phyloP scores from a whole-genome alignment of 495 filamentous ascomycete genomes.

The Hyaloscypha bicolor region DNA sequence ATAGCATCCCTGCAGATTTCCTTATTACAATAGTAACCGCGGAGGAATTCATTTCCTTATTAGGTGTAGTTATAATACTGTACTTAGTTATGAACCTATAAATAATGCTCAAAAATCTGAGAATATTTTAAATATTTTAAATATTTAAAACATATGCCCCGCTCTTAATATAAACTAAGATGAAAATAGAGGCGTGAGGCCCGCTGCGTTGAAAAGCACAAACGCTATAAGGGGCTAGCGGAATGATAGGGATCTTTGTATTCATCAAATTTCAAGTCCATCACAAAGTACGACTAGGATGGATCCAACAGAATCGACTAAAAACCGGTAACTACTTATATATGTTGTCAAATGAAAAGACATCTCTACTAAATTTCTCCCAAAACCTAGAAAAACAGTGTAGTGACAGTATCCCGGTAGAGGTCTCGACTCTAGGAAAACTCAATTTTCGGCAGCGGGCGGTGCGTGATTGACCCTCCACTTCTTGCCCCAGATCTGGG shows the following conservation, averaged over 20 bases:
- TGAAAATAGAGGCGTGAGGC: background rate
- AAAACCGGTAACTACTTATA: background rate
- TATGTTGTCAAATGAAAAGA: background rate
- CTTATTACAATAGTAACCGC: too few relatives aligned
- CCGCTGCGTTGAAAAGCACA: background rate
- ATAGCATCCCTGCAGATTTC: too few relatives aligned
- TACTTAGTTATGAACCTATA: too few relatives aligned
- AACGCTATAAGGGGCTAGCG: background rate
- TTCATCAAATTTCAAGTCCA: background rate
- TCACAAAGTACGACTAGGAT: background rate
- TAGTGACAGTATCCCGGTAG: background rate
- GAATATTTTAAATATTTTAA: too few relatives aligned
- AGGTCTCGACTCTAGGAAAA: background rate
- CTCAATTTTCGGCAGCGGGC: conserved; percentile 1
- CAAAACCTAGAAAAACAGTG: background rate
- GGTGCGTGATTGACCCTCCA: conserved; percentile 11
- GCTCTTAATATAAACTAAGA: too few relatives aligned
- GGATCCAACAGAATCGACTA: background rate
- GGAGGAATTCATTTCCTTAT: too few relatives aligned
- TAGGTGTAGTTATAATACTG: too few relatives aligned
- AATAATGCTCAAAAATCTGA: too few relatives aligned
- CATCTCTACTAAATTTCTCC: background rate
- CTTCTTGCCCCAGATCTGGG: conserved; percentile 12
- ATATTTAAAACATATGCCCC: too few relatives aligned
- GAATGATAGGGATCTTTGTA: background rate